These are phyloP conservation scores for Malus hybrid DNA, from an alignment of 331 rosid genomes.

Conservation along the genomic window DNA sequence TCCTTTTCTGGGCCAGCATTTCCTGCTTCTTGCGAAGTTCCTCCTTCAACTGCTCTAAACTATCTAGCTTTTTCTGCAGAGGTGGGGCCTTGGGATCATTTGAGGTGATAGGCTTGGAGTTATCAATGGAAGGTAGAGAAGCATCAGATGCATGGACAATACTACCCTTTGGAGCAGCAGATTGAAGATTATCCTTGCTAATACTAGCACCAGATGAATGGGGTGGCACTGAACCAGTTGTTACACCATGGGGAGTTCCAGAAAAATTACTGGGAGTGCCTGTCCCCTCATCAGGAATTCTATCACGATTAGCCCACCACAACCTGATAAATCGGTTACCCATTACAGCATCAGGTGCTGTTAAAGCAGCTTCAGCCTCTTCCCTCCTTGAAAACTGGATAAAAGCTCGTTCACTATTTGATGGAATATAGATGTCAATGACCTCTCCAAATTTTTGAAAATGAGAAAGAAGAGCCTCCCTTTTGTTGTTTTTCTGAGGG, in stretches of 20 bases:
- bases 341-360: slow-evolving; percentile 96
- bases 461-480: slow-evolving; percentile 82
- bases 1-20: slow-evolving; percentile 87
- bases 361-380: slow-evolving; percentile 98
- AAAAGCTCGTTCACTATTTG: slow-evolving; percentile 81
- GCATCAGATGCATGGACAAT: slow-evolving; percentile 28
- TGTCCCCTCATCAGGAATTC: slow-evolving; percentile 55
- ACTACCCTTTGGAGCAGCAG: slow-evolving; percentile 49
- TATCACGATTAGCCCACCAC: slow-evolving; percentile 99
- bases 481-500: slow-evolving; percentile 73
- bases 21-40: slow-evolving; percentile 96
- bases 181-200: slow-evolving; percentile 53
- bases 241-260: slow-evolving; percentile 45
- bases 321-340: slow-evolving; percentile 97
- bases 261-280: slow-evolving; percentile 38
- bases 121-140: slow-evolving; percentile 45
- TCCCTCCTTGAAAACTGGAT: slow-evolving; percentile 95
- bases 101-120: slow-evolving; percentile 35
- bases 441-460: slow-evolving; percentile 89
- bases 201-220: slow-evolving; percentile 34
- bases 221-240: slow-evolving; percentile 43
- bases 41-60: slow-evolving; percentile 77
- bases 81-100: slow-evolving; percentile 67
- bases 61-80: slow-evolving; percentile 73
- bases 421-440: slow-evolving; percentile 79